Evolutionary conservation across 2,329 filamentous ascomycete species (phyloP), one percentile per base, ranked within the genome.

Genomic region (Calonectria crousiana): DNA sequence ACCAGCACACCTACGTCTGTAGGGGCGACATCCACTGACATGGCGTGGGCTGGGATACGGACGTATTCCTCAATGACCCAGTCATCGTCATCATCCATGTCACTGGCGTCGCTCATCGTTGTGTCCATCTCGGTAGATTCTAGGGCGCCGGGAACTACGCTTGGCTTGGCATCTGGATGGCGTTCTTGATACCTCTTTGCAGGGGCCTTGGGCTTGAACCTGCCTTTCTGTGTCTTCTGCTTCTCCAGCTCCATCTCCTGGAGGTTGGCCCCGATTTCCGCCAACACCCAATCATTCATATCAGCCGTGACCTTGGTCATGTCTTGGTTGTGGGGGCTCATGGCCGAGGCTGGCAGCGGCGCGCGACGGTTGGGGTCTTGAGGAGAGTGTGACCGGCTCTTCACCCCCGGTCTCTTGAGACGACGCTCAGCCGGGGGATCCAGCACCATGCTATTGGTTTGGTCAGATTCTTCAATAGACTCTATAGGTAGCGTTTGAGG

Each of bases 41-140:
- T 84, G 32, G 85, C 86, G 72, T 88, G 87, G 3, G 87, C 89
- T 2, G 91, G 90, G 23, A 93, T 87, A 44, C 92, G 91, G 67
- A 92, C 86, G 78, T 93, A 93, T 51, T 91, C 92, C 74, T 93
- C 92, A 53, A 92, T 89, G 34, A 93, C 86, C 84, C 92, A 93
- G 67, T 93, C 91, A 4, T 87, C 87, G 72, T 89, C 84, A 26
- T 84, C 84, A 18, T 89, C 88, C 23, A 85, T 86, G 32, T 86
- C 85, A 70, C 83, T 87, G 20, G 81, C 81, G n/a, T 87, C 84
- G 28, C 83, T 85, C 79, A 85, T 84, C 34, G 81, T 81, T 65
- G 82, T 81, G 44, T 85, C 85, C 18, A 76, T 78, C 44, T 84
- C 83, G 10, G 71, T 77, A 41, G 74, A 56, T 14, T 69, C 74